Conservation (phyloP, 2,329 filamentous ascomycete species). For the Eurotiales sp. region DNA sequence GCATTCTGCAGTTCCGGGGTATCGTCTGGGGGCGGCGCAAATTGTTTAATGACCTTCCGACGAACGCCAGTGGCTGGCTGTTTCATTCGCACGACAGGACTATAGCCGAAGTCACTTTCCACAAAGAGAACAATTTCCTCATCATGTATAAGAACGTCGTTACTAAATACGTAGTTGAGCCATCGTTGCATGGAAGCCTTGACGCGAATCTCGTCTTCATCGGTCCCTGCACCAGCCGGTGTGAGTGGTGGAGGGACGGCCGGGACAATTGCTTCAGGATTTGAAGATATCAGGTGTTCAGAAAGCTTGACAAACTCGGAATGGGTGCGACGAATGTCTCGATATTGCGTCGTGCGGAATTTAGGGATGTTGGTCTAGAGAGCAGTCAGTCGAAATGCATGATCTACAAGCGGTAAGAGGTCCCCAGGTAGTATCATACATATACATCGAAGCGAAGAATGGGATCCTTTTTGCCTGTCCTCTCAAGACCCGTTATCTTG, state of each 20-base stretch:
- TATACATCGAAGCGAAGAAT: conserved; percentile 95
- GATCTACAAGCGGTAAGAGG: not conserved
- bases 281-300: conserved; percentile 93
- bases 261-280: conserved; percentile 90
- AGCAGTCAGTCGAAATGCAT: conserved; percentile 6
- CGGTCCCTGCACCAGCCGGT: conserved; percentile 88
- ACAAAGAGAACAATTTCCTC: conserved; percentile 98
- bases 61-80: conserved; percentile 95
- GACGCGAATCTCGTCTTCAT: conserved; percentile 87
- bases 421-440: conserved; percentile 56
- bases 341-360: conserved; percentile 96
- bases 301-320: conserved; percentile 96
- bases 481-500: conserved; percentile 90
- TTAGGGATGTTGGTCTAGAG: conserved; percentile 92
- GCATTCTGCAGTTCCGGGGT: conserved; percentile 90
- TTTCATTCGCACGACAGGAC: conserved; percentile 89
- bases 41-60: conserved; percentile 95
- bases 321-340: conserved; percentile 91
- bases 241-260: conserved; percentile 93
- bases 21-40: conserved; percentile 94
- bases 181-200: conserved; percentile 89
- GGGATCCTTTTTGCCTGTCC: conserved; percentile 91
- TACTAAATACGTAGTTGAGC: conserved; percentile 90
- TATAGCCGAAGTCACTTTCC: conserved; percentile 98
- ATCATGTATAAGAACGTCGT: conserved; percentile 88